Evolutionary conservation across 1,284 basidiomycete species (phyloP).

Genomic region (Trametes polyzona): DNA sequence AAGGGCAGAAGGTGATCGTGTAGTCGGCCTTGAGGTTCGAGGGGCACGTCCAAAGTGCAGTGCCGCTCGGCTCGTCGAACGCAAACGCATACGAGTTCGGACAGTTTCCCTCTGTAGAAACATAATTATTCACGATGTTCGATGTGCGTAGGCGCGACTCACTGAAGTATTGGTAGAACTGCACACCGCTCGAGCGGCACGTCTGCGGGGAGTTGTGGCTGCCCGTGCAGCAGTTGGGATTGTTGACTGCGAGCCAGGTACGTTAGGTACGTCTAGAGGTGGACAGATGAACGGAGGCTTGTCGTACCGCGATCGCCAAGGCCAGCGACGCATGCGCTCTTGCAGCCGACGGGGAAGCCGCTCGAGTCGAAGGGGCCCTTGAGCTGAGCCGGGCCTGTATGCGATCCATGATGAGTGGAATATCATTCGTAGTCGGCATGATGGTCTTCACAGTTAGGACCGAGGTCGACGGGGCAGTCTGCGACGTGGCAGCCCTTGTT

Average conservation of each 20-base stretch:
- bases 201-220: constrained; percentile 44
- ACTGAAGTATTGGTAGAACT: constrained; percentile 53
- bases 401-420: neutral
- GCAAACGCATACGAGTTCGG: constrained; percentile 54
- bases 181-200: constrained; percentile 46
- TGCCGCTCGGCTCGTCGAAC: constrained; percentile 51
- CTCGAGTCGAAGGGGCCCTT: constrained; percentile 42
- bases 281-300: too few relatives aligned
- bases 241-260: constrained; percentile 30
- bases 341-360: constrained; percentile 49
- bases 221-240: constrained; percentile 51
- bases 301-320: constrained; percentile 39
- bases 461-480: constrained; percentile 48
- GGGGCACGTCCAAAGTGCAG: constrained; percentile 50
- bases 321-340: constrained; percentile 45
- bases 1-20: constrained; percentile 55
- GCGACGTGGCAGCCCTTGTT: constrained; percentile 46
- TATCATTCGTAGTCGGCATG: too few relatives aligned
- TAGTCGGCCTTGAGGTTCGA: constrained; percentile 44
- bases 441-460: constrained; percentile 40
- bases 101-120: constrained; percentile 47
- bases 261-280: neutral
- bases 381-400: constrained; percentile 41
- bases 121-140: too few relatives aligned
- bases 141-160: constrained; percentile 18